Base-by-base conservation (phyloP, 306 rosid genomes). In the Begonia loranthoides region DNA sequence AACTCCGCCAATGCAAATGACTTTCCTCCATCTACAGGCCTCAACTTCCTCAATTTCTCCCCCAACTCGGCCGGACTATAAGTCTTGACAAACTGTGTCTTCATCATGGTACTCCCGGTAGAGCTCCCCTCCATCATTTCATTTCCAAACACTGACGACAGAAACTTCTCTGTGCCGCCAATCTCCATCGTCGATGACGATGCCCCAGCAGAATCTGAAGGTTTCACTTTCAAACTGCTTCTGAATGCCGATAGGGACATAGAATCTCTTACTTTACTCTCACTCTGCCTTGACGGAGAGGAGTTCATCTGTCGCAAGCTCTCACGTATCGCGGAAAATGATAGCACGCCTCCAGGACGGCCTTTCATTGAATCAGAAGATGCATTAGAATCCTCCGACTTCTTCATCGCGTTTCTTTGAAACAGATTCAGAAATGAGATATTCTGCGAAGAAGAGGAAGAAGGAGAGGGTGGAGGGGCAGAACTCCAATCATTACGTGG, bases 1-100 rank as follows among this genome's bases (percentile, higher is more conserved):
- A 89, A 66, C 58, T 89, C 95, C 22, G 11, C 50, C 52, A 89
- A 45, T 1, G 95, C 77, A 69, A 89, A 85, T 83, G 70, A 64
- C 2, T 50, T 55, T 1, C 48, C 57, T 34, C 63, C 72, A 5
- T 40, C 65, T 1, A 52, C 67, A 2, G 90, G 81, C 65, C 95
- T 76, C 78, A 89, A 47, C n/a, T 12, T 22, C 70, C 50, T 79
- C 79, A 85, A 70, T 65, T 65, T 84, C 46, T 55, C 41, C 34
- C 95, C 97, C 73, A 89, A 56, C 1, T 73, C 81, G 1, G 4
- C 41, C 3, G 39, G 3, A 36, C 11, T 12, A 64, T 77, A 79
- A 10, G 0, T 11, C 93, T 9, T 77, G 64, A 67, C 43, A 33
- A 58, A 79, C 50, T 50, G 67, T 3, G 63, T 49, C 59, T 22